Evolutionary conservation across 2,329 filamentous ascomycete species (phyloP).

Genomic region (Stylonectria norvegica): DNA sequence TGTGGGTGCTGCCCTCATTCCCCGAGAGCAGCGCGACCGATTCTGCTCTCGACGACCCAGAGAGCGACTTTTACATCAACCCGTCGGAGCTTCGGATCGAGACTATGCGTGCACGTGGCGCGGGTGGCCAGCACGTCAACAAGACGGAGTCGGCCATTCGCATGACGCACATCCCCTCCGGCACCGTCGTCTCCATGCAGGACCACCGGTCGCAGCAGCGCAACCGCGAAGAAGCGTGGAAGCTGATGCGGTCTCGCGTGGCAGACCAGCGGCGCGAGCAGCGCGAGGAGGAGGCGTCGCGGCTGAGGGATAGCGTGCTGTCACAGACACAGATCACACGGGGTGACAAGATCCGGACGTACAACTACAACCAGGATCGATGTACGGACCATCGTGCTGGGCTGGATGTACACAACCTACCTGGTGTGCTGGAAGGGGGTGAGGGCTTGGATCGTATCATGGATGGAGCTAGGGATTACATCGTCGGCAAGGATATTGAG

Average conservation of each 20-base stretch:
- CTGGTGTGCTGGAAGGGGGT: conserved; percentile 73
- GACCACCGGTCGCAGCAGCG: conserved; percentile 86
- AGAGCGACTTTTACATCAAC: conserved; percentile 88
- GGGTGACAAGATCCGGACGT: conserved; percentile 91
- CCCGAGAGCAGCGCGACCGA: conserved; percentile 53
- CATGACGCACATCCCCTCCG: conserved; percentile 84
- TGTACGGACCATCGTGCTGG: conserved; percentile 88
- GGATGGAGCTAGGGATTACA: conserved; percentile 73
- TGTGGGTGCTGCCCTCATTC: conserved; percentile 87
- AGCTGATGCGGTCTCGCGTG: conserved; percentile 74
- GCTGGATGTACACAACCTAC: conserved; percentile 73
- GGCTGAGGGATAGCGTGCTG: conserved; percentile 73
- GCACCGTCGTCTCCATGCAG: conserved; percentile 85
- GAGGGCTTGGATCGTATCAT: conserved; percentile 71
- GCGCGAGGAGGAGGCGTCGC: conserved; percentile 74
- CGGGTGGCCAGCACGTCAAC: conserved; percentile 97
- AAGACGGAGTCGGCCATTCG: conserved; percentile 95
- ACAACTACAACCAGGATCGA: conserved; percentile 72
- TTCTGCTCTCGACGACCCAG: conserved; percentile 72
- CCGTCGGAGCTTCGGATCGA: conserved; percentile 78
- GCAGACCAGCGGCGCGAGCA: conserved; percentile 77
- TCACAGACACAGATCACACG: conserved; percentile 79
- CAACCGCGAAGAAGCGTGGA: conserved; percentile 87
- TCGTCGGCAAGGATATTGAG: conserved; percentile 71
- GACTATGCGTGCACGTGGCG: conserved; percentile 87